Conservation (phyloP, 2,329 filamentous ascomycete genomes). For the Aspergillus intermedius region DNA sequence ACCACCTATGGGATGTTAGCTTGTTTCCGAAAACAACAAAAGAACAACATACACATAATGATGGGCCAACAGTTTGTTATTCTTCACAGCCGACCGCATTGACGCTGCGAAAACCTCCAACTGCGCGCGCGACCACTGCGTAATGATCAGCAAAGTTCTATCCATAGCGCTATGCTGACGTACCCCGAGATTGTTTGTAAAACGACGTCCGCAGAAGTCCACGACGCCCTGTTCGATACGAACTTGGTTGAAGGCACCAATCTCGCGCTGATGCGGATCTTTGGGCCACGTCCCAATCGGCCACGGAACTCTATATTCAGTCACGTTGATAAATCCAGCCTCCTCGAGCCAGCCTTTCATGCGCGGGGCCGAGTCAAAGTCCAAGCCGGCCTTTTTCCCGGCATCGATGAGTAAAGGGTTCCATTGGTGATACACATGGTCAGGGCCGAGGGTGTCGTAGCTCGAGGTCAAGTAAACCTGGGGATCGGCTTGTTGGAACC, state of each 20-base stretch:
- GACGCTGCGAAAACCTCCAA: neutral
- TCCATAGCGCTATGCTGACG: neutral
- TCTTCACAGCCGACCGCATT: neutral
- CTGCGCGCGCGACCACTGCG: neutral
- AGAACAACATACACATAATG: neutral
- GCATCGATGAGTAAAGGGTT: slow-evolving; percentile 2
- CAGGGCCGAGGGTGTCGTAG: neutral
- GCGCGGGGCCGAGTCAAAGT: slow-evolving; percentile 12
- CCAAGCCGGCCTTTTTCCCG: slow-evolving; percentile 8
- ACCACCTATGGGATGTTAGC: neutral
- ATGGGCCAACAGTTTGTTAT: neutral
- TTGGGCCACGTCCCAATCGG: slow-evolving; percentile 12
- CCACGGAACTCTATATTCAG: slow-evolving; percentile 4
- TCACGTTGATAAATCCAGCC: slow-evolving; percentile 8
- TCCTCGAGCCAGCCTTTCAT: slow-evolving; percentile 9
- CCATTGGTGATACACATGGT: neutral
- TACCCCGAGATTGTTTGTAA: neutral
- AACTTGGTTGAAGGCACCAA: slow-evolving; percentile 8
- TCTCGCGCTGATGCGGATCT: slow-evolving; percentile 11
- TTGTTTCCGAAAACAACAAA: neutral
- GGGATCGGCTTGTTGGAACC: slow-evolving; percentile 6
- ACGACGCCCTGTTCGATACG: slow-evolving; percentile 14
- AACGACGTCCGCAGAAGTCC: slow-evolving; percentile 4
- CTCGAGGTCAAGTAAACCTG: neutral
- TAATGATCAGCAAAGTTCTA: neutral